Evolutionary conservation across 192 early-diverging fungal genomes (phyloP), one percentile per base, ranked within the genome.

Genomic region (Rhizophagus prolifer): DNA sequence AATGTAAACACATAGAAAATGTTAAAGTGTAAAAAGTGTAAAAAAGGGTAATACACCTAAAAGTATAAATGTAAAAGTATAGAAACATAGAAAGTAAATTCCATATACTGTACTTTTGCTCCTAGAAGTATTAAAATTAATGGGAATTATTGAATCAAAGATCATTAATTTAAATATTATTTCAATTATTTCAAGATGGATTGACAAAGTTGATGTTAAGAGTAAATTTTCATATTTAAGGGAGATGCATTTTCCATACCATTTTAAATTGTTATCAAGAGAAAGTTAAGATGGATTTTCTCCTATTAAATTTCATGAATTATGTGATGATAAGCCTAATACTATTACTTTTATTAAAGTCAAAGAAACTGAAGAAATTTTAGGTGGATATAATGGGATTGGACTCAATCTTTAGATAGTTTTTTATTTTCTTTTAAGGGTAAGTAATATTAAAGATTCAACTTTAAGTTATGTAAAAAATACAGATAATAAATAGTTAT

Each of bases 281-380:
- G 70, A 50, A 7, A 71, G 70, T n/a, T 9, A 41, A 50, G 47
- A 71, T 34, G 70, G 70, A 58, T 71, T 71, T n/a, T 16, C 70
- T 28, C 8, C 19, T 13, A 26, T 2, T 58, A 30, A 14, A 46
- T 54, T 71, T 46, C 41, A 54, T n/a, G 23, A 46, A 25, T 46
- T 34, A 54, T 71, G 70, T 58, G n/a, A 50, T 46, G 19, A 58
- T 30, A 14, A 6, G 2, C 21, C 9, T 12, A 41, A 46, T 25
- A 71, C 70, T 21, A 9, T 71, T 1, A 54, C 21, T 28, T n/a
- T 71, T 26, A 25, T 71, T 30, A 71, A 58, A 71, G n/a, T 71
- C 0, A n/a, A 34, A 28, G 23, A 14, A 54, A 7, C 70, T 16
- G 16, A 9, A 28, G 26, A 71, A 25, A 44, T 71, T n/a, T 9